Evolutionary conservation across 371 early-diverging fungal species (phyloP), one percentile per base, ranked within the genome.

Genomic region (Encephalitozoon romaleae): DNA sequence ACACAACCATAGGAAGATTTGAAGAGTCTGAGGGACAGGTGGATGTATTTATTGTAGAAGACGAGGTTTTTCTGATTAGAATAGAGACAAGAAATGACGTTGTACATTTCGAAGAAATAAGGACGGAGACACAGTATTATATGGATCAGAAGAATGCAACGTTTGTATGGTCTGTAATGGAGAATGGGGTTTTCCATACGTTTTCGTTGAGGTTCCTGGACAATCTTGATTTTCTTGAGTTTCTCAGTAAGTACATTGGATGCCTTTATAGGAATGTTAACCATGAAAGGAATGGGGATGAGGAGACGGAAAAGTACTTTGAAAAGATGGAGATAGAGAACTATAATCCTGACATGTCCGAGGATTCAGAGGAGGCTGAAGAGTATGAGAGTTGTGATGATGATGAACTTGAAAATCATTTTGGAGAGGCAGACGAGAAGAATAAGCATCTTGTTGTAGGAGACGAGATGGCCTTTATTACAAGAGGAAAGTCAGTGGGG

Each of bases 401-500:
- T 59, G 55, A 52, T 32, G 41, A 53, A 43, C 69, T 55, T 55
- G 67, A 72, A 26, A 67, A 73, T 11, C 41, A 53, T 64, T 63
- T 51, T 52, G 54, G 53, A 32, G 55, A 32, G 34, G 68, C 72
- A 9, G 72, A 77, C 25, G 65, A 71, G 28, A 74, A 79, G 55
- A 83, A 81, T 43, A 80, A 82, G 59, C 63, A 52, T 45, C 69
- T 84, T 34, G 72, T 84, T 18, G 80, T 82, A 15, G 83, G 79
- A 9, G 67, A 79, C 71, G 78, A 77, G 3, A 64, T 55, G 18
- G 80, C 81, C 9, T 86, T 84, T 77, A 76, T 86, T 12, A 78
- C 82, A n/a, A 63, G 84, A 49, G 86, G 84, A 28, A 63, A 64
- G 25, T 78, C 84, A 18, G 59, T 86, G 11, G 86, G 86, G 11